phyloP scores from a whole-genome alignment of 768 basidiomycete species.

The Hericium erinaceus region DNA sequence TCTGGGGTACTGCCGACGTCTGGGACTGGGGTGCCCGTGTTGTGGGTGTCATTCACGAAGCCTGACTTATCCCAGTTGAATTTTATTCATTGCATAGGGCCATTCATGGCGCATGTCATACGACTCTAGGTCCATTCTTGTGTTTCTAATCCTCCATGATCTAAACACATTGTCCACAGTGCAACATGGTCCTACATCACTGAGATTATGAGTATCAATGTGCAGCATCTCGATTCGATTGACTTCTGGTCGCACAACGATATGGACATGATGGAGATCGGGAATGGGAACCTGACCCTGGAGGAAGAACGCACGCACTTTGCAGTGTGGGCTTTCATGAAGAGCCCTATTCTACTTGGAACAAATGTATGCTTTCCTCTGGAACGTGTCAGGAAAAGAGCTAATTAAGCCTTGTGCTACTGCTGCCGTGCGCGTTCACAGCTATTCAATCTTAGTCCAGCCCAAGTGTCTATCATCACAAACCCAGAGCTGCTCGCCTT shows the following conservation, averaged over 20 bases:
- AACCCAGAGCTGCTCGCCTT: conserved; percentile 46
- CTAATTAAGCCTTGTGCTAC: not conserved
- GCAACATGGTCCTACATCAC: conserved; percentile 43
- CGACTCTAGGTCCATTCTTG: conserved; percentile 28
- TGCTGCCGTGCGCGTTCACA: conserved; percentile 13
- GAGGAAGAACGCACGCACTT: conserved; percentile 48
- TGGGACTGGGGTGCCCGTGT: conserved; percentile 53
- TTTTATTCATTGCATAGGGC: conserved; percentile 22
- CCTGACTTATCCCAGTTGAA: not conserved
- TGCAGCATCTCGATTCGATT: conserved; percentile 29
- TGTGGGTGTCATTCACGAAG: conserved; percentile 19
- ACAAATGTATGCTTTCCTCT: conserved; percentile 21
- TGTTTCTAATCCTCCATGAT: not conserved
- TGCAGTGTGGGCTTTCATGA: conserved; percentile 49
- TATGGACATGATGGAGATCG: conserved; percentile 49
- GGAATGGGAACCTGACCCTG: conserved; percentile 40
- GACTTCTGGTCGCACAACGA: conserved; percentile 45
- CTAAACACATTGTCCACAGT: conserved; percentile 15
- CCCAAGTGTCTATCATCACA: conserved; percentile 39
- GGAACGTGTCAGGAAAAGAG: not conserved
- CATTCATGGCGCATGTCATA: conserved; percentile 48
- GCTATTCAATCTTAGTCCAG: conserved; percentile 30
- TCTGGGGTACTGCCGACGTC: conserved; percentile 46
- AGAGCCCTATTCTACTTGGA: conserved; percentile 46
- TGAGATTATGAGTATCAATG: conserved; percentile 35